phyloP scores from a whole-genome alignment of 768 basidiomycete species.

The Mycena galopus region DNA sequence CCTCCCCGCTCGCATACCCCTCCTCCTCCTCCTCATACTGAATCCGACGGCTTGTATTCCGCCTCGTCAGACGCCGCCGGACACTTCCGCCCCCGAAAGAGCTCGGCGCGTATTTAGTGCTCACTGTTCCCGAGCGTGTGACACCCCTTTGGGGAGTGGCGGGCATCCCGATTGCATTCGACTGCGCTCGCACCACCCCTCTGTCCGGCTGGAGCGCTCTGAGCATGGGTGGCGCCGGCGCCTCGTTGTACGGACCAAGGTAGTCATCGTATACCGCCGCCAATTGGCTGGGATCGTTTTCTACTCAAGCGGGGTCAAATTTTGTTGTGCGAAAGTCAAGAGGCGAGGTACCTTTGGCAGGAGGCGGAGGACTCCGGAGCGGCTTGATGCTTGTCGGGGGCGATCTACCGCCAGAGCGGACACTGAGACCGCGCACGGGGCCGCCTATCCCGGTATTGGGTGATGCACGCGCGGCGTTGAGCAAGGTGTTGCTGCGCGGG shows the following conservation, averaged over 20 bases:
- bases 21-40: slow-evolving; percentile 83
- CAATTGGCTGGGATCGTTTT: slow-evolving; percentile 53
- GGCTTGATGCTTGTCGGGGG: slow-evolving; percentile 35
- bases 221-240: slow-evolving; percentile 53
- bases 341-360: slow-evolving; percentile 53
- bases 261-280: slow-evolving; percentile 86
- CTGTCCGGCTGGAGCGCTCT: slow-evolving; percentile 52
- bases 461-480: slow-evolving; percentile 50
- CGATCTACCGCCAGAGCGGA: slow-evolving; percentile 54
- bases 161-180: slow-evolving; percentile 54
- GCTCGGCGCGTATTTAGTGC: slow-evolving; percentile 65
- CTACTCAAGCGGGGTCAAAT: background rate
- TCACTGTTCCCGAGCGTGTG: slow-evolving; percentile 62
- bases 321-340: background rate
- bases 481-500: slow-evolving; percentile 56
- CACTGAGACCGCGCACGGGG: slow-evolving; percentile 64
- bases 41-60: slow-evolving; percentile 56
- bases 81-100: slow-evolving; percentile 58
- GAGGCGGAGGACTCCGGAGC: slow-evolving; percentile 49
- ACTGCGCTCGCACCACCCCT: slow-evolving; percentile 70
- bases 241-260: slow-evolving; percentile 68
- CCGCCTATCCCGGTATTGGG: slow-evolving; percentile 56
- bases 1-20: slow-evolving; percentile 79
- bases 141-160: slow-evolving; percentile 47
- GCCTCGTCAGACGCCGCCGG: slow-evolving; percentile 64